Evolutionary conservation across 2,329 filamentous ascomycete genomes (phyloP).

Genomic region (Didymella exigua): DNA sequence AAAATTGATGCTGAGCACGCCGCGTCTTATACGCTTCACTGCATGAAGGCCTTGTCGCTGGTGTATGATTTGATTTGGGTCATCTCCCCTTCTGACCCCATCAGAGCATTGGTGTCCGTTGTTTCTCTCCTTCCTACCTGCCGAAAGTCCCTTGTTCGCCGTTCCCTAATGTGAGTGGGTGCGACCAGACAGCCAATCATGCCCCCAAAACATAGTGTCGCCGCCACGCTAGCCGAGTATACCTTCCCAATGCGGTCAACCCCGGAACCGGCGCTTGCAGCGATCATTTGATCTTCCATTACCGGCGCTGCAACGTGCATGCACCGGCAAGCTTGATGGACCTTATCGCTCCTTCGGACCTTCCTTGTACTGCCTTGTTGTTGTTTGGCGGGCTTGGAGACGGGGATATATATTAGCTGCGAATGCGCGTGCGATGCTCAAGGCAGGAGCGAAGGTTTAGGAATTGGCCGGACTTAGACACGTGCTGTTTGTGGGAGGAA

Average conservation of each 20-base stretch:
- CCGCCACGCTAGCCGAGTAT: conserved; percentile 6
- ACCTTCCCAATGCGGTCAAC: conserved; percentile 13
- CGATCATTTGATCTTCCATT: conserved; percentile 16
- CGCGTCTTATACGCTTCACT: conserved; percentile 3
- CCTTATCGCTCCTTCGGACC: conserved; percentile 13
- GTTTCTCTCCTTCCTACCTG: conserved; percentile 15
- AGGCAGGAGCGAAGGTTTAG: conserved; percentile 14
- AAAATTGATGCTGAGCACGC: neutral
- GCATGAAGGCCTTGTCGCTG: neutral
- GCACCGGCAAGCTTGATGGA: conserved; percentile 1
- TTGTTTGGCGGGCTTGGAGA: conserved; percentile 3
- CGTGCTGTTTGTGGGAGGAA: conserved; percentile 2
- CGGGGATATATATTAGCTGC: conserved; percentile 8
- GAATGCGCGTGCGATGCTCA: conserved; percentile 4
- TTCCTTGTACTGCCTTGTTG: conserved; percentile 13
- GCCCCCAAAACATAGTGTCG: neutral
- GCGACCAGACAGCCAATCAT: conserved; percentile 5
- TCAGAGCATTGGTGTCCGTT: conserved; percentile 6
- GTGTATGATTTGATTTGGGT: conserved; percentile 4
- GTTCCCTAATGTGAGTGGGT: conserved; percentile 9
- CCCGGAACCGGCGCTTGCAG: conserved; percentile 15
- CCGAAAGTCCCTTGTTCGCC: conserved; percentile 18
- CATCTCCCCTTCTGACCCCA: conserved; percentile 6
- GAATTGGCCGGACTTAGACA: neutral
- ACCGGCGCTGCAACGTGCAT: conserved; percentile 2